Conservation (phyloP, 2,329 filamentous ascomycete species). For the Teratosphaeria zuluensis region DNA sequence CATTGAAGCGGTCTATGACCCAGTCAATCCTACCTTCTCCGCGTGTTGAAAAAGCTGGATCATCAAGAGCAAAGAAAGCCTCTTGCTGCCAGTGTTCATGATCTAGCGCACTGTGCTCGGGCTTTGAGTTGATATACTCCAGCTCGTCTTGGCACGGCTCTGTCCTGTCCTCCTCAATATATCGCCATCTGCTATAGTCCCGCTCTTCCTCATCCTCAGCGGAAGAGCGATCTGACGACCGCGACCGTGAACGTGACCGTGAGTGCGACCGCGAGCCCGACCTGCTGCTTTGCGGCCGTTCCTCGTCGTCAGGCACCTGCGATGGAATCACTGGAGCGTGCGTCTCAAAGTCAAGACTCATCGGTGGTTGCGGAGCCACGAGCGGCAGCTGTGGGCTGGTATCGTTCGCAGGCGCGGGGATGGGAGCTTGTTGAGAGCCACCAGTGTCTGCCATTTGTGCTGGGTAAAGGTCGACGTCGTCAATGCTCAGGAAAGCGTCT, state of each 20-base stretch:
- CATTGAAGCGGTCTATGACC: slow-evolving; percentile 49
- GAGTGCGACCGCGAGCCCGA: background rate
- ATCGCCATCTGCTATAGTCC: slow-evolving; percentile 18
- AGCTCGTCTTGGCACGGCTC: slow-evolving; percentile 48
- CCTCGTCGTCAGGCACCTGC: background rate
- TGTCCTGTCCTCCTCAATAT: slow-evolving; percentile 47
- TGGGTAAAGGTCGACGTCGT: background rate
- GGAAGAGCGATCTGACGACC: background rate
- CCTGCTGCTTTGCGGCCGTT: background rate
- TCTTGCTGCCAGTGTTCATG: slow-evolving; percentile 50
- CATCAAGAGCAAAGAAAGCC: slow-evolving; percentile 46
- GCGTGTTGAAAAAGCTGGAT: slow-evolving; percentile 47
- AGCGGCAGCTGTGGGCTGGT: background rate
- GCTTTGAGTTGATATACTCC: slow-evolving; percentile 44
- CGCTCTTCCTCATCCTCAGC: slow-evolving; percentile 23
- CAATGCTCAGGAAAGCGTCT: background rate
- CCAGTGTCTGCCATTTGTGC: background rate
- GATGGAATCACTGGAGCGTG: background rate
- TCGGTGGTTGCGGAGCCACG: background rate
- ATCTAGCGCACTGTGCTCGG: slow-evolving; percentile 47
- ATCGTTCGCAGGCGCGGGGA: background rate
- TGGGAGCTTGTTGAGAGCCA: background rate
- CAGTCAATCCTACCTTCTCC: slow-evolving; percentile 50
- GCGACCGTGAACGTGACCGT: slow-evolving; percentile 1
- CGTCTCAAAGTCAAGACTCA: background rate